phyloP scores from a whole-genome alignment of 1,284 basidiomycete genomes.

The Exsudoporus floridanus region DNA sequence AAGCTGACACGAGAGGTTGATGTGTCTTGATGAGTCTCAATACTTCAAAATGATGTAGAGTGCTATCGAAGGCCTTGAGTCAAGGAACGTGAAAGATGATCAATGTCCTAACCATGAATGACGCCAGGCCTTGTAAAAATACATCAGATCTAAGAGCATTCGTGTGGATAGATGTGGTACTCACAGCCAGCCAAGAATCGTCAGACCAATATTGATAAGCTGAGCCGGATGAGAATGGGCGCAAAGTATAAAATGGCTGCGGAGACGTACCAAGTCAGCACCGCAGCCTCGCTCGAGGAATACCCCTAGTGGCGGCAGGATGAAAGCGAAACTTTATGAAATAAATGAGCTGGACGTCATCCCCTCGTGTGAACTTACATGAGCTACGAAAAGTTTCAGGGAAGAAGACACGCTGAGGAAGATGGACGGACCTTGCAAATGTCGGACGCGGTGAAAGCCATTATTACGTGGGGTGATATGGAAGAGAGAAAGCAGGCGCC shows the following conservation, averaged over 20 bases:
- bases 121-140: constrained; percentile 58
- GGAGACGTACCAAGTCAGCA: constrained; percentile 57
- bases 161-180: constrained; percentile 19
- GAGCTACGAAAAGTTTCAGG: constrained; percentile 28
- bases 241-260: neutral
- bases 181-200: constrained; percentile 71
- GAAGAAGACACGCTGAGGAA: neutral
- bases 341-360: constrained; percentile 10
- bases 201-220: constrained; percentile 71
- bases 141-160: constrained; percentile 8
- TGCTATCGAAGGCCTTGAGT: constrained; percentile 39
- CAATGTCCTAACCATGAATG: constrained; percentile 56
- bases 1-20: neutral
- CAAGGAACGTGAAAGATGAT: neutral
- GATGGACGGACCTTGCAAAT: constrained; percentile 60
- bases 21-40: constrained; percentile 25
- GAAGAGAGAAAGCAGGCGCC: neutral
- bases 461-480: constrained; percentile 38
- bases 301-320: constrained; percentile 77
- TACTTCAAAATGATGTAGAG: constrained; percentile 74
- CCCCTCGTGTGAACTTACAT: constrained; percentile 30
- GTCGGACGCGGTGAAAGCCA: constrained; percentile 73
- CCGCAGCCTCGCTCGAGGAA: constrained; percentile 77
- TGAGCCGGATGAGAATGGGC: constrained; percentile 23
- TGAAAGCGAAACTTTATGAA: constrained; percentile 55